These are phyloP conservation scores for Diutina scorzettiae DNA, from an alignment of 1,139 yeast genomes.

Conservation along the genomic window DNA sequence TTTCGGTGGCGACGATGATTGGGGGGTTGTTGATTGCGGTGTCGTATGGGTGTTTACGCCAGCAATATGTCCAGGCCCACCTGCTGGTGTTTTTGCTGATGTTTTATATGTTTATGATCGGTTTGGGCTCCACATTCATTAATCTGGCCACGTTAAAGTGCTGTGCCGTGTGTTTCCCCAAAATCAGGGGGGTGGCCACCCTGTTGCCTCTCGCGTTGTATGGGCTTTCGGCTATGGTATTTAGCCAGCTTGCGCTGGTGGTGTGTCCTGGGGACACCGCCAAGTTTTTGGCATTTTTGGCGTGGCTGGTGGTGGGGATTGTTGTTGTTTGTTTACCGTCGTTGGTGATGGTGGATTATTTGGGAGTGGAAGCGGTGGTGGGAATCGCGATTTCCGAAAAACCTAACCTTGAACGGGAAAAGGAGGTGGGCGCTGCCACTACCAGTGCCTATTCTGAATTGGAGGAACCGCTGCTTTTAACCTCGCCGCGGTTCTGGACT, in stretches of 20 bases:
- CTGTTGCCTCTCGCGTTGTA: constrained; percentile 47
- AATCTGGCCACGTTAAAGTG: constrained; percentile 44
- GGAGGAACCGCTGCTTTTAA: constrained; percentile 13
- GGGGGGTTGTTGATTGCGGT: constrained; percentile 32
- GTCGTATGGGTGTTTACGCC: constrained; percentile 37
- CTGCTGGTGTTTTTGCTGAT: constrained; percentile 18
- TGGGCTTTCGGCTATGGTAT: constrained; percentile 48
- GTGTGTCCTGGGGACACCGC: constrained; percentile 42
- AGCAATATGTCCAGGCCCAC: constrained; percentile 26
- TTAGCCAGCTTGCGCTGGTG: constrained; percentile 34
- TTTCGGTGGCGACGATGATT: constrained; percentile 26
- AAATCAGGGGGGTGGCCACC: constrained; percentile 47
- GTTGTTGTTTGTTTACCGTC: constrained; percentile 35
- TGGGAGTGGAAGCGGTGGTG: not conserved
- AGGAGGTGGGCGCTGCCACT: not conserved
- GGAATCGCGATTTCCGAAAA: not conserved
- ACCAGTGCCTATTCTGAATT: not conserved
- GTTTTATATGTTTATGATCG: constrained; percentile 29
- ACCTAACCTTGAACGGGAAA: not conserved
- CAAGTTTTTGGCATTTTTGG: constrained; percentile 35
- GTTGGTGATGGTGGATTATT: constrained; percentile 29
- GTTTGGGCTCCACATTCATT: constrained; percentile 44
- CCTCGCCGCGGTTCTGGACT: constrained; percentile 35
- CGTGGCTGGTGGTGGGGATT: constrained; percentile 27
- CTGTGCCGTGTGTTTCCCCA: constrained; percentile 45